A percentile compares a stretch with the other conserved stretches of the same genome.
Evolutionary conservation across 1,284 basidiomycete genomes (phyloP).

Genomic region (Ganoderma lingzhi): DNA sequence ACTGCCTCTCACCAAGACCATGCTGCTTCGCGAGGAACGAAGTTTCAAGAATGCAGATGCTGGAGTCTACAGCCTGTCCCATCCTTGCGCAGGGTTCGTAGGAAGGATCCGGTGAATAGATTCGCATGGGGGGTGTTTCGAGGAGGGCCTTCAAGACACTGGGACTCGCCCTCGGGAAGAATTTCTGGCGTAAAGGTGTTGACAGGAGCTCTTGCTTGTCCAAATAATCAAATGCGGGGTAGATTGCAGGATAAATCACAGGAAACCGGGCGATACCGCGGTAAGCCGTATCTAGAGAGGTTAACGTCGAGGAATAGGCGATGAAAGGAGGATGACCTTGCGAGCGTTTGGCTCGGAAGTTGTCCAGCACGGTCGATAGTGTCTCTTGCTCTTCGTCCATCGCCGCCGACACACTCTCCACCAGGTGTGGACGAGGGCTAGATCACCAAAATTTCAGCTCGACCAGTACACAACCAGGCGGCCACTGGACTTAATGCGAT

Average conservation of each 20-base stretch:
- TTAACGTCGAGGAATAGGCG: neutral
- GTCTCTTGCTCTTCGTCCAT: neutral
- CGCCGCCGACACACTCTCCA: no score
- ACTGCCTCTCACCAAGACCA: neutral
- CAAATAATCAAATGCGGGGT: neutral
- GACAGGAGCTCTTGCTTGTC: neutral
- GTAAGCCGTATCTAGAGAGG: neutral
- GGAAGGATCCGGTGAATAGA: neutral
- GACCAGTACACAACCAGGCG: no score
- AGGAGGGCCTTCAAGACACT: slow-evolving; percentile 37
- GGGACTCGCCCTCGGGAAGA: slow-evolving; percentile 42
- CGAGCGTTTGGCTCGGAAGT: neutral
- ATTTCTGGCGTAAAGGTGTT: slow-evolving; percentile 34
- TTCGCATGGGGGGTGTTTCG: slow-evolving; percentile 35
- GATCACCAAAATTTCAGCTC: no score
- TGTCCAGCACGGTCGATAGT: neutral
- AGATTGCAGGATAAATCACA: neutral
- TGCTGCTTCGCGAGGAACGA: neutral
- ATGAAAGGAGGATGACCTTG: neutral
- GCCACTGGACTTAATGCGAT: no score
- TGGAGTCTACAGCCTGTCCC: neutral
- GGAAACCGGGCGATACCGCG: neutral
- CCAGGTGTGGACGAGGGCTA: neutral
- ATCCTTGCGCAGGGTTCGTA: neutral
- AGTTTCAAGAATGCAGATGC: slow-evolving; percentile 12